Evolutionary conservation across 345 rosid genomes (phyloP).

Genomic region (Laguncularia racemosa): DNA sequence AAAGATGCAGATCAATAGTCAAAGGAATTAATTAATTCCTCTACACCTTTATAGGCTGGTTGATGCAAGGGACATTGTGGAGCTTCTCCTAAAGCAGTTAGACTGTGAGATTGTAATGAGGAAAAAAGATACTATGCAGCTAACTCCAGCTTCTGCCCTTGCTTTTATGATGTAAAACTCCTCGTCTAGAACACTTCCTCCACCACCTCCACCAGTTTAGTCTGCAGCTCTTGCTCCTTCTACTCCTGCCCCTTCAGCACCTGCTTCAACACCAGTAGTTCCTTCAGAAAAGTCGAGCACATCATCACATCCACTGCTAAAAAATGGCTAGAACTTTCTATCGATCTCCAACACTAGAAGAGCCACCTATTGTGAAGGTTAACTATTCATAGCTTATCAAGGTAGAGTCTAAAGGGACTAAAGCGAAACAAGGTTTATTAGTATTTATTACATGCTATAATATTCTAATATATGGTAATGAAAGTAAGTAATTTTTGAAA

Average conservation of each 20-base stretch:
- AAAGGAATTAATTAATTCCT: background rate
- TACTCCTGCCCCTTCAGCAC: background rate
- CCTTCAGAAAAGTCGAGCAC: conserved; percentile 3
- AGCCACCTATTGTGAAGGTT: conserved; percentile 18
- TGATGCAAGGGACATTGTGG: conserved; percentile 18
- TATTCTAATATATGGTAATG: no score
- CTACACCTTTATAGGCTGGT: conserved; percentile 1
- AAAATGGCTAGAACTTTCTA: conserved; percentile 21
- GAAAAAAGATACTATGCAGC: conserved; percentile 11
- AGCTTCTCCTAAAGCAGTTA: conserved; percentile 10
- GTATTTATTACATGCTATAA: background rate
- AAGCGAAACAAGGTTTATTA: background rate
- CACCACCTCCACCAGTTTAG: background rate
- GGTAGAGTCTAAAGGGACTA: background rate
- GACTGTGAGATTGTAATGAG: conserved; percentile 12
- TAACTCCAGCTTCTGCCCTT: background rate
- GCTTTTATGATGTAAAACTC: conserved; percentile 1
- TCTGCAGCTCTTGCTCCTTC: conserved; percentile 1
- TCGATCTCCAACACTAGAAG: conserved; percentile 15
- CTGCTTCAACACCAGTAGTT: background rate
- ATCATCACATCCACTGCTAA: conserved; percentile 11
- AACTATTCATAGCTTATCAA: background rate
- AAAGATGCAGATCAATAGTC: no score
- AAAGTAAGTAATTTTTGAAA: no score
- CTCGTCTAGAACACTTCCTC: background rate